Conservation (phyloP, 1,139 yeast genomes). For the Taiozyma onychis region DNA sequence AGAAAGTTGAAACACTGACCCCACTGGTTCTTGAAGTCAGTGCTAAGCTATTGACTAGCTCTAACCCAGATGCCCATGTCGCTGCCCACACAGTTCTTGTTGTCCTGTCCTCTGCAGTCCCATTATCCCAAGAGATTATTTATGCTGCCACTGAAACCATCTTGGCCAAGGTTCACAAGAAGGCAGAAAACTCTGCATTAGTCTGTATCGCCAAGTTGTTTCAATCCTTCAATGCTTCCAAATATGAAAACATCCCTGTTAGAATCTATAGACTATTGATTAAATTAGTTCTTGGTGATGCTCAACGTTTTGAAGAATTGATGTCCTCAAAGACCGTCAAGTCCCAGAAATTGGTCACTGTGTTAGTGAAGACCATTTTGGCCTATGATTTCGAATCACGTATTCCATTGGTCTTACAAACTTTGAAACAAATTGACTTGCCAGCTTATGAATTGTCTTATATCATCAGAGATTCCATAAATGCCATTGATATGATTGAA, state of each 20-base stretch:
- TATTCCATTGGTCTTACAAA: slow-evolving; percentile 25
- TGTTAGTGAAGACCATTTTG: slow-evolving; percentile 31
- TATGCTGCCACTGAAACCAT: slow-evolving; percentile 70
- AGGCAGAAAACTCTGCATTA: slow-evolving; percentile 34
- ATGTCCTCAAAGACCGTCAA: slow-evolving; percentile 19
- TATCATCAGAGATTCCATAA: slow-evolving; percentile 32
- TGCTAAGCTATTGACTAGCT: slow-evolving; percentile 46
- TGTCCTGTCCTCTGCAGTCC: slow-evolving; percentile 69
- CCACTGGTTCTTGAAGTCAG: slow-evolving; percentile 55
- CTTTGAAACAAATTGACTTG: slow-evolving; percentile 25
- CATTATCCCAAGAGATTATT: slow-evolving; percentile 57
- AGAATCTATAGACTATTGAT: slow-evolving; percentile 30
- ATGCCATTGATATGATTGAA: slow-evolving; percentile 27
- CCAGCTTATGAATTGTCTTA: slow-evolving; percentile 34
- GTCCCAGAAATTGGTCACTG: slow-evolving; percentile 30
- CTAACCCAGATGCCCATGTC: slow-evolving; percentile 62
- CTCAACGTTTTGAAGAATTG: slow-evolving; percentile 20
- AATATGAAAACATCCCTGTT: slow-evolving; percentile 33
- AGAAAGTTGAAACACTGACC: slow-evolving; percentile 34
- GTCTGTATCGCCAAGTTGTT: slow-evolving; percentile 32
- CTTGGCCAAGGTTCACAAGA: slow-evolving; percentile 38
- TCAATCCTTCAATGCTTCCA: slow-evolving; percentile 34
- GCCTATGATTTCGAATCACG: slow-evolving; percentile 33
- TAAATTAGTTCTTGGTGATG: slow-evolving; percentile 22
- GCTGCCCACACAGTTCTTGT: slow-evolving; percentile 80